A percentile compares a stretch with the other conserved stretches of the same genome.
Conservation (phyloP, 2,329 filamentous ascomycete genomes). For the Diplodia scrobiculata region DNA sequence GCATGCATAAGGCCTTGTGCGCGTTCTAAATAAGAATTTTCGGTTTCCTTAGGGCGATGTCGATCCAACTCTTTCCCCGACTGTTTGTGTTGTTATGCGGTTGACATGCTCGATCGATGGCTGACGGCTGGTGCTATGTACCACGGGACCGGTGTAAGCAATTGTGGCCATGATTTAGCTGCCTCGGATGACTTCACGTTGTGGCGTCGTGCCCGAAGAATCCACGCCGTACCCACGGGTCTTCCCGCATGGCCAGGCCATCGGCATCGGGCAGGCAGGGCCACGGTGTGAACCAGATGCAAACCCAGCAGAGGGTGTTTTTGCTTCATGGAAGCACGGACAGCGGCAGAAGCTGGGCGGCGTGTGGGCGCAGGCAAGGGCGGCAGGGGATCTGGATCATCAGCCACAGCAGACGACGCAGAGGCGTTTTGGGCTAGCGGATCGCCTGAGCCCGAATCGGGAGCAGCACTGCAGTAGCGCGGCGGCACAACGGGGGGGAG, state of each 20-base stretch:
- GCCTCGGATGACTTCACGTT: too few species aligned
- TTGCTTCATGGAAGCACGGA: neutral
- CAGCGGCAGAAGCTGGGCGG: too few species aligned
- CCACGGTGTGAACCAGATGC: neutral
- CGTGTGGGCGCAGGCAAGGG: neutral
- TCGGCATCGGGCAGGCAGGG: too few species aligned
- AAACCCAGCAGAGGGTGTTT: neutral
- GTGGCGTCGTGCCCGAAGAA: too few species aligned
- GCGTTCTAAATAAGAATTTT: neutral
- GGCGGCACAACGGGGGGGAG: neutral
- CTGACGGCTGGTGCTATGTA: neutral
- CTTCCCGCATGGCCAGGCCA: too few species aligned
- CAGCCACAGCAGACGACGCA: constrained; percentile 1
- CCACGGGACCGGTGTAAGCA: neutral
- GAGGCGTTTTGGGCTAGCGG: constrained; percentile 6
- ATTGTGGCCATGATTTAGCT: neutral
- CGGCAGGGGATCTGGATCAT: neutral
- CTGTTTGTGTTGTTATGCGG: neutral
- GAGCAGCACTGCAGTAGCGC: neutral
- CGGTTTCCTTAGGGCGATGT: neutral
- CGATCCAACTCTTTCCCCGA: neutral
- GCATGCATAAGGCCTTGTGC: constrained; percentile 2
- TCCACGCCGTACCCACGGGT: too few species aligned
- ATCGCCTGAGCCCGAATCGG: constrained; percentile 8
- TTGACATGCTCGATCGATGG: neutral